A percentile compares a stretch with the other conserved stretches of the same genome.
Conservation (phyloP, 768 basidiomycete genomes). For the Galerina sulciceps region DNA sequence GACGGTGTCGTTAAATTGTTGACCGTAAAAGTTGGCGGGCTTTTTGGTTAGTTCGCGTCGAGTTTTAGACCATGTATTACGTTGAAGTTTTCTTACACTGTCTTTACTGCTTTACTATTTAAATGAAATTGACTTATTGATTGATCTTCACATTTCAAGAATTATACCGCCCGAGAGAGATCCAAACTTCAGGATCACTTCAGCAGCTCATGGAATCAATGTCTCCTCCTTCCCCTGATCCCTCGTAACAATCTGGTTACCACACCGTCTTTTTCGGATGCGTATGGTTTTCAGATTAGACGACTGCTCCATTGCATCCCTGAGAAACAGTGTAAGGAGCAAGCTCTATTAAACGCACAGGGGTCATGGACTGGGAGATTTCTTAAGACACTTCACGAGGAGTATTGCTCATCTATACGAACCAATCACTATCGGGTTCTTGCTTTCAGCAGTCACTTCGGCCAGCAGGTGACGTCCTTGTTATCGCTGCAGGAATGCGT, state of each 20-base stretch:
- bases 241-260: conserved; percentile 10
- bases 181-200: neutral
- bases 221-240: neutral
- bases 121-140: neutral
- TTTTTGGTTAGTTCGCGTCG: too few relatives aligned
- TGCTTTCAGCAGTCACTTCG: too few relatives aligned
- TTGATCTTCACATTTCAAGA: neutral
- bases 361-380: conserved; percentile 2
- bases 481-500: too few relatives aligned
- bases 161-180: neutral
- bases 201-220: neutral
- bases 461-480: too few relatives aligned
- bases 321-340: conserved; percentile 15
- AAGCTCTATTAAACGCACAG: conserved; percentile 1
- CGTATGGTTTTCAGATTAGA: neutral
- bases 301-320: conserved; percentile 25
- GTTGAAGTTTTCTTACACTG: too few relatives aligned
- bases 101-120: neutral
- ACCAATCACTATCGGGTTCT: neutral
- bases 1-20: too few relatives aligned
- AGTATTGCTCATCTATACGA: neutral
- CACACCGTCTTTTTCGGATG: conserved; percentile 3
- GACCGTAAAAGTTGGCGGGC: too few relatives aligned
- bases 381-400: too few relatives aligned
- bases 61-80: too few relatives aligned